phyloP scores from a whole-genome alignment of 139 green algal species.

The Coelastrella sp. region DNA sequence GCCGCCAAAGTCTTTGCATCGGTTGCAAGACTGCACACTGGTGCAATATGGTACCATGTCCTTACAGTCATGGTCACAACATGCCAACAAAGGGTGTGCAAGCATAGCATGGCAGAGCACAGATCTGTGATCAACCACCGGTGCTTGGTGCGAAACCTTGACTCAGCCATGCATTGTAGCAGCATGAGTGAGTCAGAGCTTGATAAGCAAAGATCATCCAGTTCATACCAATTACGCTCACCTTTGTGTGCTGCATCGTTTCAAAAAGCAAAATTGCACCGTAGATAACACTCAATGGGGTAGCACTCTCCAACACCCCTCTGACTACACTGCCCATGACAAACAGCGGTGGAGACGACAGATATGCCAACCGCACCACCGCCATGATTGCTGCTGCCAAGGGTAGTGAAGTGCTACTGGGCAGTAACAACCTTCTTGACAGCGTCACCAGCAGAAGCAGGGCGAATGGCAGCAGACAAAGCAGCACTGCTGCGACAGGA shows the following conservation, averaged over 20 bases:
- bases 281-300: constrained; percentile 16
- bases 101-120: too few relatives aligned
- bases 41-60: too few relatives aligned
- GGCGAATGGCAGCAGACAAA: constrained; percentile 8
- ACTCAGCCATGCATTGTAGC: too few relatives aligned
- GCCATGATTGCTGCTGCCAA: constrained; percentile 13
- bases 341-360: background rate
- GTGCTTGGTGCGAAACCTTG: too few relatives aligned
- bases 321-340: constrained; percentile 10
- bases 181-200: too few relatives aligned
- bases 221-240: too few relatives aligned
- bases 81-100: too few relatives aligned
- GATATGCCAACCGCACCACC: background rate
- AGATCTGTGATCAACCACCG: too few relatives aligned
- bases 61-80: too few relatives aligned
- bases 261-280: constrained; percentile 26
- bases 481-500: constrained; percentile 9
- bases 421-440: background rate
- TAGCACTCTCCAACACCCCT: background rate
- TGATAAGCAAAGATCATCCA: too few relatives aligned
- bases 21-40: too few relatives aligned
- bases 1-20: too few relatives aligned
- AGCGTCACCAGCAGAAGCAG: constrained; percentile 1
- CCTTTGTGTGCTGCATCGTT: constrained; percentile 16
- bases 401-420: constrained; percentile 2